Conservation (phyloP, 2,329 filamentous ascomycete species). For the Chaetothyriales sp. region DNA sequence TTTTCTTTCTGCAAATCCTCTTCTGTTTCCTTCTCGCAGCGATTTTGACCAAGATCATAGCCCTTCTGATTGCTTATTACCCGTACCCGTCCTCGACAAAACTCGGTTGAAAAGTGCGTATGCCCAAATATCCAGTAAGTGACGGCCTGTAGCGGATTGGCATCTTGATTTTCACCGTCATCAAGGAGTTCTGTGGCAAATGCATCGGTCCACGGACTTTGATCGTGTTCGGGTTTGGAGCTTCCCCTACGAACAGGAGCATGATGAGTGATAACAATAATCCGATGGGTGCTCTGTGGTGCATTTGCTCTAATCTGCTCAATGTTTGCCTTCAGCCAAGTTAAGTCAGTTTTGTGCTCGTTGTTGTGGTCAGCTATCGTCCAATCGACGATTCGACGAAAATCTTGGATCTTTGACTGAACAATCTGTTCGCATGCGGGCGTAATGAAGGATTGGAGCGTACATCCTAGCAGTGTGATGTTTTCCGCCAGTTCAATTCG, state of each 20-base stretch:
- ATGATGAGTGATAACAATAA: slow-evolving; percentile 46
- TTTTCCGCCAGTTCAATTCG: slow-evolving; percentile 27
- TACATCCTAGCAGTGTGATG: slow-evolving; percentile 39
- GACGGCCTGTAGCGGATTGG: slow-evolving; percentile 16
- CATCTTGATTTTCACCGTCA: neutral
- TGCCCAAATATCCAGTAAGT: slow-evolving; percentile 34
- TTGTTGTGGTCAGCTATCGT: too few relatives aligned
- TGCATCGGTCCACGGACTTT: slow-evolving; percentile 35
- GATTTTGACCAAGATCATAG: too few relatives aligned
- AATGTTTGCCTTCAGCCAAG: slow-evolving; percentile 28
- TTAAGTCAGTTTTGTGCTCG: too few relatives aligned
- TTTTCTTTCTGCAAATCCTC: too few relatives aligned
- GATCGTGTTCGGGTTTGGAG: slow-evolving; percentile 36
- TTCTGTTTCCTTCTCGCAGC: too few relatives aligned
- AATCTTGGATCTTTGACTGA: too few relatives aligned
- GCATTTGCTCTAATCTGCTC: slow-evolving; percentile 3
- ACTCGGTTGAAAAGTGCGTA: slow-evolving; percentile 31
- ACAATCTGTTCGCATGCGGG: too few relatives aligned
- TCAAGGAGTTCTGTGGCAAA: slow-evolving; percentile 41
- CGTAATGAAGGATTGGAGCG: too few relatives aligned
- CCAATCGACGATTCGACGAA: too few relatives aligned
- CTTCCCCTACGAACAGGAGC: slow-evolving; percentile 39
- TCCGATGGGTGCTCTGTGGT: slow-evolving; percentile 2
- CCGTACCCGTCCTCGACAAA: too few relatives aligned
- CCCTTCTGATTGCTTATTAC: too few relatives aligned